Evolutionary conservation across 2,329 filamentous ascomycete species (phyloP).

Genomic region (Pseudocercospora eumusae): DNA sequence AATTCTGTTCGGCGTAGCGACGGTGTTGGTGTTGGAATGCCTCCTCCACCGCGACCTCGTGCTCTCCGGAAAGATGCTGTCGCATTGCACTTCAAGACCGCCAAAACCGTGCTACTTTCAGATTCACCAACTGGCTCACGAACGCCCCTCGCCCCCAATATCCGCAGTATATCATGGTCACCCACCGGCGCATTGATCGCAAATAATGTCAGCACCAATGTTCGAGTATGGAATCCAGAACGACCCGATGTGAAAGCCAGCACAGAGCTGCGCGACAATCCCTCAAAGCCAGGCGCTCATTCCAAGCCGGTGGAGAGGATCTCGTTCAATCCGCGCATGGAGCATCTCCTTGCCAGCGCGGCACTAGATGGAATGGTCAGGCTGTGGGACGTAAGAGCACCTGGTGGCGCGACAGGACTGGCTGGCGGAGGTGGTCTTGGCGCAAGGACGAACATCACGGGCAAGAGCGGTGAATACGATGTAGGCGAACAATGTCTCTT

Average conservation of each 20-base stretch:
- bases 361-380: slow-evolving; percentile 72
- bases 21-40: slow-evolving; percentile 34
- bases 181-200: slow-evolving; percentile 80
- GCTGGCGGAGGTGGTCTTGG: slow-evolving; percentile 42
- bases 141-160: slow-evolving; percentile 36
- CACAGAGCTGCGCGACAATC: slow-evolving; percentile 64
- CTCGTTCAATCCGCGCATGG: slow-evolving; percentile 74
- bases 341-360: slow-evolving; percentile 74
- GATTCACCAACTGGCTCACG: slow-evolving; percentile 39
- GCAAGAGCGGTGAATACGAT: slow-evolving; percentile 60
- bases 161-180: slow-evolving; percentile 71
- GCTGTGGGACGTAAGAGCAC: slow-evolving; percentile 72
- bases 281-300: slow-evolving; percentile 30
- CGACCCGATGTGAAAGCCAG: slow-evolving; percentile 71
- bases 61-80: slow-evolving; percentile 71
- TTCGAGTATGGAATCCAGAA: slow-evolving; percentile 82
- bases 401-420: slow-evolving; percentile 50
- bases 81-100: slow-evolving; percentile 62
- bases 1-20: neutral
- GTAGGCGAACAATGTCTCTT: slow-evolving; percentile 36
- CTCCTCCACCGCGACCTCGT: slow-evolving; percentile 51
- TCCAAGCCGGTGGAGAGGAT: slow-evolving; percentile 68
- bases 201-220: slow-evolving; percentile 70
- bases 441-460: slow-evolving; percentile 42
- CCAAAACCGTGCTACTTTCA: slow-evolving; percentile 70